A percentile compares a stretch with the other conserved stretches of the same genome.
phyloP scores from a whole-genome alignment of 208 protist genomes.

The Acanthamoeba healyi region DNA sequence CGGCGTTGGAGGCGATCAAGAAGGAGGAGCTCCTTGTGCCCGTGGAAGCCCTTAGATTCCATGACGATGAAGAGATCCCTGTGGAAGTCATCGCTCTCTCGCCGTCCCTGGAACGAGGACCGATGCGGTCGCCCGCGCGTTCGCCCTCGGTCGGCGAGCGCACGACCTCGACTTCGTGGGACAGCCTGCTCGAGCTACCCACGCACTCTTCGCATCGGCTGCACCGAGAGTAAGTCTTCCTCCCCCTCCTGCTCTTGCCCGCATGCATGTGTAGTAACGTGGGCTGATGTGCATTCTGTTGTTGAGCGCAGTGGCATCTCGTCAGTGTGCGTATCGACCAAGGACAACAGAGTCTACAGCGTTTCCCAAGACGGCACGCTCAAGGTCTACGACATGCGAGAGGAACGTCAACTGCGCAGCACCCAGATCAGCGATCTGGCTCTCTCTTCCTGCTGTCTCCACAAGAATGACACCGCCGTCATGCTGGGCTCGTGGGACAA shows the following conservation, averaged over 20 bases:
- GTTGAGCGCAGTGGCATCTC: constrained; percentile 76
- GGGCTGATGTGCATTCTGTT: too few species aligned
- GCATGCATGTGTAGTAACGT: not conserved
- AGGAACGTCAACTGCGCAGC: constrained; percentile 85
- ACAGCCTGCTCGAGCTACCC: not conserved
- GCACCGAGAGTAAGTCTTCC: not conserved
- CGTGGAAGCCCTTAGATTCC: not conserved
- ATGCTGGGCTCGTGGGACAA: constrained; percentile 89
- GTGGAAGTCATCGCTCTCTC: not conserved
- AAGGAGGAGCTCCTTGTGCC: constrained; percentile 31
- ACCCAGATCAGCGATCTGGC: constrained; percentile 74
- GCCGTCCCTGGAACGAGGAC: not conserved
- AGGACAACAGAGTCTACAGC: constrained; percentile 82
- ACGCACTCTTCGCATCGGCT: constrained; percentile 47
- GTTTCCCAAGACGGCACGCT: constrained; percentile 86
- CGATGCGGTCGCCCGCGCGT: not conserved
- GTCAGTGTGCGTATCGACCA: constrained; percentile 77
- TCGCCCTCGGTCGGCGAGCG: not conserved
- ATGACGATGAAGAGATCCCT: constrained; percentile 4
- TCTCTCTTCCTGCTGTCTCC: constrained; percentile 83
- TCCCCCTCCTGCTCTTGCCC: not conserved
- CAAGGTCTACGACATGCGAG: constrained; percentile 83
- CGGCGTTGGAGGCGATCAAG: constrained; percentile 16
- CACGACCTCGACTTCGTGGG: not conserved
- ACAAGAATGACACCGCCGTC: constrained; percentile 82